Evolutionary conservation across 2,329 filamentous ascomycete genomes (phyloP).

Genomic region (Xylariaceae sp.): DNA sequence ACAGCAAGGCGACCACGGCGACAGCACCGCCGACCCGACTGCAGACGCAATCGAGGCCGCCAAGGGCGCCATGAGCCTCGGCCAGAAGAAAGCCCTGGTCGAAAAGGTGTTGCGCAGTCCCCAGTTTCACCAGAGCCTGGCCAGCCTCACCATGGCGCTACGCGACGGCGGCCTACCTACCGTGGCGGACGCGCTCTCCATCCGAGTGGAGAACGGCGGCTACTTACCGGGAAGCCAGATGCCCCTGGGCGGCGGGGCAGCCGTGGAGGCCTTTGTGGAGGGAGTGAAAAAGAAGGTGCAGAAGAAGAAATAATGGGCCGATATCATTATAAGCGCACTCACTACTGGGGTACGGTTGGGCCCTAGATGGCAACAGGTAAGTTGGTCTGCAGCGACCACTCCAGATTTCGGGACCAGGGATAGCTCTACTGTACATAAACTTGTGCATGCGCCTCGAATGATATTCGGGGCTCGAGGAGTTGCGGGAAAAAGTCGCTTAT

Average conservation of each 20-base stretch:
- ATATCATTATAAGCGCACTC: background rate
- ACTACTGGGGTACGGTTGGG: too few species aligned
- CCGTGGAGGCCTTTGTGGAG: slow-evolving; percentile 85
- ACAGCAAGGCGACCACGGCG: slow-evolving; percentile 57
- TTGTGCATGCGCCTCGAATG: too few species aligned
- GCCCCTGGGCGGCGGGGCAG: slow-evolving; percentile 81
- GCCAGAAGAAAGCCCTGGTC: slow-evolving; percentile 75
- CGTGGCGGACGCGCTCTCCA: slow-evolving; percentile 77
- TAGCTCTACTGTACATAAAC: too few species aligned
- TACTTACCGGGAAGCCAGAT: slow-evolving; percentile 71
- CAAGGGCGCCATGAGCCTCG: slow-evolving; percentile 64
- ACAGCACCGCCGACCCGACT: slow-evolving; percentile 58
- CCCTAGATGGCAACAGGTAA: too few species aligned
- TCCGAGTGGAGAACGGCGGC: slow-evolving; percentile 80
- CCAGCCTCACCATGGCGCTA: slow-evolving; percentile 79
- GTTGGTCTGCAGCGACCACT: too few species aligned
- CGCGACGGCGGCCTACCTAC: slow-evolving; percentile 86
- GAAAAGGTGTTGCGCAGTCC: slow-evolving; percentile 80
- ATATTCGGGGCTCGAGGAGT: too few species aligned
- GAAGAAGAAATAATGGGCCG: background rate
- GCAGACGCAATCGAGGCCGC: slow-evolving; percentile 65
- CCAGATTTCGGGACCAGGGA: too few species aligned
- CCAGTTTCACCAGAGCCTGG: slow-evolving; percentile 82
- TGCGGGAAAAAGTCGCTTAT: too few species aligned
- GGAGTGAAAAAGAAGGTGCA: slow-evolving; percentile 78